A percentile compares a stretch with the other conserved stretches of the same genome.
Evolutionary conservation across 1,139 yeast species (phyloP).

Genomic region (Saccharomyces pastorianus): DNA sequence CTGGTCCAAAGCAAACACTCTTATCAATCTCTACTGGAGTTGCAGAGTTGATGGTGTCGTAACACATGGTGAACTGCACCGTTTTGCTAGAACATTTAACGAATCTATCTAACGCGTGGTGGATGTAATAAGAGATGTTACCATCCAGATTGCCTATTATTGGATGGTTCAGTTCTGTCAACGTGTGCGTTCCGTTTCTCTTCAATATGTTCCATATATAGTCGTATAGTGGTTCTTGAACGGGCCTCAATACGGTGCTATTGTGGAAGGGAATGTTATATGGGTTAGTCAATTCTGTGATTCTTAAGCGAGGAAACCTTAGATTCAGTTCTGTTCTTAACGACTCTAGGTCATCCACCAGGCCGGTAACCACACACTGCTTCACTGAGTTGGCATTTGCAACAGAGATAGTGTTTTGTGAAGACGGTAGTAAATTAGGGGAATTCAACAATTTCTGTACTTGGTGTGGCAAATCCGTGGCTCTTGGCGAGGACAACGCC

Average conservation of each 20-base stretch:
- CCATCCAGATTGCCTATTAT: constrained; percentile 29
- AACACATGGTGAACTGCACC: constrained; percentile 29
- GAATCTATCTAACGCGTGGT: constrained; percentile 29
- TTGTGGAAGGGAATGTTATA: constrained; percentile 31
- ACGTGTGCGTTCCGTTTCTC: constrained; percentile 22
- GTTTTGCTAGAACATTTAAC: constrained; percentile 29
- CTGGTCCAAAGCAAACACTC: constrained; percentile 29
- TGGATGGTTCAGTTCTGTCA: constrained; percentile 22
- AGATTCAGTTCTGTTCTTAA: constrained; percentile 20
- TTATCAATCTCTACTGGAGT: constrained; percentile 9
- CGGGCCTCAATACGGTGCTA: constrained; percentile 23
- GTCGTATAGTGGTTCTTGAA: constrained; percentile 30
- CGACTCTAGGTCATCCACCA: constrained; percentile 23
- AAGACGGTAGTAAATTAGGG: constrained; percentile 11
- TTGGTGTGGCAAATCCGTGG: constrained; percentile 22
- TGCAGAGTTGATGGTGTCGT: constrained; percentile 21
- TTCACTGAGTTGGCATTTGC: constrained; percentile 29
- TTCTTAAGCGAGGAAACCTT: constrained; percentile 21
- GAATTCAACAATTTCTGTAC: constrained; percentile 15
- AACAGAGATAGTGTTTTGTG: constrained; percentile 17
- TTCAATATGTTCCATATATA: constrained; percentile 28
- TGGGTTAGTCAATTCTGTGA: constrained; percentile 27
- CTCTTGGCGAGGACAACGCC: constrained; percentile 28
- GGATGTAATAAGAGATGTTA: constrained; percentile 20
- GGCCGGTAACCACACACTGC: constrained; percentile 31